Evolutionary conservation across 2,329 filamentous ascomycete species (phyloP).

Genomic region (Arthrobotrys conoides): DNA sequence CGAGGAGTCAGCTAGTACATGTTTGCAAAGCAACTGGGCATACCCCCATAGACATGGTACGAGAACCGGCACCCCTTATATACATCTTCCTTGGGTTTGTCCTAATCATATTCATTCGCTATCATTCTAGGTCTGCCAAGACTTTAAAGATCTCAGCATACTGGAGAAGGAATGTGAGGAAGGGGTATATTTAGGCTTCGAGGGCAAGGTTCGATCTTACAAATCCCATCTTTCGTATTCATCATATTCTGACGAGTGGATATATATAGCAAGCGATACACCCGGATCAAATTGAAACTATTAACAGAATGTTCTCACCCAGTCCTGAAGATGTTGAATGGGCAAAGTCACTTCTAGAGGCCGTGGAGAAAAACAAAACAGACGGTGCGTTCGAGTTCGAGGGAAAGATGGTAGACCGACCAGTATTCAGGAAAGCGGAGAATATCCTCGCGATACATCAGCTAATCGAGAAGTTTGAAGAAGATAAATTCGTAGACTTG

Average conservation of each 20-base stretch:
- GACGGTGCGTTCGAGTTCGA: conserved; percentile 47
- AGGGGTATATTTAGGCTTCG: conserved; percentile 36
- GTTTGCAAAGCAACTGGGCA: conserved; percentile 24
- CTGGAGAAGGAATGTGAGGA: conserved; percentile 40
- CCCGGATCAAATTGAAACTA: conserved; percentile 49
- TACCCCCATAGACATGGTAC: conserved; percentile 54
- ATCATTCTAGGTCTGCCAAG: conserved; percentile 43
- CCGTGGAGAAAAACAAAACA: neutral
- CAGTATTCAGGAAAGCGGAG: conserved; percentile 48
- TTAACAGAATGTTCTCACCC: conserved; percentile 38
- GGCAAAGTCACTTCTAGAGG: conserved; percentile 26
- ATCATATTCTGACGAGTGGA: neutral
- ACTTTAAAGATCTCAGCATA: conserved; percentile 18
- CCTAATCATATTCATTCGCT: neutral
- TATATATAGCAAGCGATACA: conserved; percentile 54
- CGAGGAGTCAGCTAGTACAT: conserved; percentile 38
- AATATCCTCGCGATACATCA: conserved; percentile 16
- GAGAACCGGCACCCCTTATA: neutral
- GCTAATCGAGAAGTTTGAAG: conserved; percentile 32
- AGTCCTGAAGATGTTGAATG: conserved; percentile 6
- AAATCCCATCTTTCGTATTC: neutral
- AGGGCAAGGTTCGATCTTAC: conserved; percentile 42
- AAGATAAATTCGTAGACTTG: conserved; percentile 30
- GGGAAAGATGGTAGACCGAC: conserved; percentile 55
- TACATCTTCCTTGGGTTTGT: neutral